Percentiles rank a stretch among this genome's conserved stretches.
phyloP scores from a whole-genome alignment of 129 eudicot genomes.

The Helichrysum umbraculigerum region DNA sequence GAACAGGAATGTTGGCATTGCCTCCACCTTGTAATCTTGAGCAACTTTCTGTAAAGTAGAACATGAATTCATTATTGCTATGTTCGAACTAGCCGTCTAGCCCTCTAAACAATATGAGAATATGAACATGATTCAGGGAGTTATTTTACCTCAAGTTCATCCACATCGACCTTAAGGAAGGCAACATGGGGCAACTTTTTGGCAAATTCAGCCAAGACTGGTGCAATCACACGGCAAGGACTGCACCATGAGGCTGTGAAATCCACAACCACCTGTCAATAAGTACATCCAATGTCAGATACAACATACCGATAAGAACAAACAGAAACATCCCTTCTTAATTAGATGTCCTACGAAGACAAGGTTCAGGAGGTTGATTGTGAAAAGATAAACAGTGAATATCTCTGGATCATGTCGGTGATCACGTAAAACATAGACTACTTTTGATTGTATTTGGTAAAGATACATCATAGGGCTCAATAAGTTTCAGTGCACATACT shows the following conservation, averaged over 20 bases:
- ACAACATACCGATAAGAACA: background rate
- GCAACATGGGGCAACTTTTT: conserved; percentile 43
- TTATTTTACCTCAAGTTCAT: conserved; percentile 53
- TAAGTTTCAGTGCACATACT: no score
- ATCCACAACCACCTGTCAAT: conserved; percentile 61
- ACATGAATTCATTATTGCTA: background rate
- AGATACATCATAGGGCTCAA: no score
- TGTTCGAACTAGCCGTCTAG: background rate
- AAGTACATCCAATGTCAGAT: background rate
- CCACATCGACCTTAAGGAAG: conserved; percentile 77
- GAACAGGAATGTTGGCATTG: conserved; percentile 88
- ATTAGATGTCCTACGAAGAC: background rate
- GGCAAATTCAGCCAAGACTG: conserved; percentile 56
- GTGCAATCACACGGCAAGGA: conserved; percentile 72
- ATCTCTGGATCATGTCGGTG: no score
- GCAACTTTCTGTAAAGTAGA: conserved; percentile 48
- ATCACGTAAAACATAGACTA: no score
- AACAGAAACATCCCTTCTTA: background rate
- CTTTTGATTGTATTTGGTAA: no score
- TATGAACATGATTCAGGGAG: background rate
- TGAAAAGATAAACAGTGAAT: no score
- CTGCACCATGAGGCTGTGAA: conserved; percentile 79
- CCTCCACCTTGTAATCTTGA: conserved; percentile 51
- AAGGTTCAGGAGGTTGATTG: no score
- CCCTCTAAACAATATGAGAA: background rate